Evolutionary conservation across 768 basidiomycete genomes (phyloP), one percentile per base, ranked within the genome.

Genomic region (Collybia sordida): DNA sequence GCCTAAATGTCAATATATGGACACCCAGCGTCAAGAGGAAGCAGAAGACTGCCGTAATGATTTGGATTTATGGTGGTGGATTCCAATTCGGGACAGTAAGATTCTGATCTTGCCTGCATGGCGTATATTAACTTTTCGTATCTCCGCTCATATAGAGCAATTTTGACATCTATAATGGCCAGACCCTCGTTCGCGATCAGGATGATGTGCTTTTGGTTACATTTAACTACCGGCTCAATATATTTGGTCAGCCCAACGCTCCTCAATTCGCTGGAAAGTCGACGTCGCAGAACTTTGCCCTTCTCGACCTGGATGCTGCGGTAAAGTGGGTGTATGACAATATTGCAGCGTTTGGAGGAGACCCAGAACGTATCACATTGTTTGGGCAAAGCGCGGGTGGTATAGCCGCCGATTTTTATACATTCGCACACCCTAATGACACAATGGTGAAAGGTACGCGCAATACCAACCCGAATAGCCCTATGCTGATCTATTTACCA

Each of bases 271-370:
- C 51, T 23, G 54, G 48, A 15, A 45, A 45, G 7, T 53, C 52
- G 0, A 50, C 55, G 6, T 53, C 66, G 2, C 68, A 71, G 44
- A 73, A 73, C 44, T 72, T 70, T 56, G 71, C 70, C 2, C 52
- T 72, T 8, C 59, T 71, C 7, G 72, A 75, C 34, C n/a, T 62
- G 3, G 62, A 67, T 12, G 66, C 70, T 19, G 75, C 72, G 4
- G 64, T 78, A 1, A 51, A 74, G 50, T 77, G 75, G 78, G 69
- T 78, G 8, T 66, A 73, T 35, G 62, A 68, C 22, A 74, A 78
- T 52, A 78, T 78, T 44, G 67, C 63, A 6, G 63, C 57, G 4
- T 79, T 78, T 46, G 70, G 70, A 15, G 70, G 70, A 24, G 70
- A 72, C 54, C 68, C 66, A 12, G 55, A 70, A 15, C 63, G 78